Conservation (phyloP, 2,329 filamentous ascomycete genomes). For the Diplocarpon mali region DNA sequence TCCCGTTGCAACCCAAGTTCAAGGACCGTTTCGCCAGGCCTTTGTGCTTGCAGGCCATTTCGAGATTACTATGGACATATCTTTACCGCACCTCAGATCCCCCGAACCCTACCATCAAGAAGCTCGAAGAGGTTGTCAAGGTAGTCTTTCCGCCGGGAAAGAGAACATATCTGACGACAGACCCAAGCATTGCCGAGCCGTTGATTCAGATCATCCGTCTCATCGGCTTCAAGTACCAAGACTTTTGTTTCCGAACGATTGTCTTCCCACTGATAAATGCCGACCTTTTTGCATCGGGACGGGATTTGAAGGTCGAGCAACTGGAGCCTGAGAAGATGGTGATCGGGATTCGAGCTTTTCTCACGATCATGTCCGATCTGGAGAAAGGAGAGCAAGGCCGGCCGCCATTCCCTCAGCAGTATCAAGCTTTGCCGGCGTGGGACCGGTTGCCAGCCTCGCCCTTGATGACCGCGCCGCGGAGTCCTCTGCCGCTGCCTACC, state of each 20-base stretch:
- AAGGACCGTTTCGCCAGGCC: constrained; percentile 74
- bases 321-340: constrained; percentile 94
- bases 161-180: constrained; percentile 70
- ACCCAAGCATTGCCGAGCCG: constrained; percentile 75
- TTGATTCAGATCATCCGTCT: constrained; percentile 89
- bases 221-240: constrained; percentile 86
- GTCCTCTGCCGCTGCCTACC: constrained; percentile 13
- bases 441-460: constrained; percentile 42
- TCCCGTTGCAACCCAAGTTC: constrained; percentile 66
- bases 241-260: constrained; percentile 83
- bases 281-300: constrained; percentile 63
- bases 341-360: constrained; percentile 89
- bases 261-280: constrained; percentile 95
- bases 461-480: constrained; percentile 31
- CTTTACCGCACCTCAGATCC: constrained; percentile 74
- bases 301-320: constrained; percentile 63
- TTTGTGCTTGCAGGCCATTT: constrained; percentile 78
- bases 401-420: constrained; percentile 76
- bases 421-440: constrained; percentile 30
- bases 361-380: constrained; percentile 85
- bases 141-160: constrained; percentile 73
- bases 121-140: constrained; percentile 81
- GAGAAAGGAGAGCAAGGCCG: constrained; percentile 69
- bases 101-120: constrained; percentile 55
- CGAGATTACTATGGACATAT: constrained; percentile 87